A percentile compares a stretch with the other conserved stretches of the same genome.
These are phyloP conservation scores for Colletotrichum brevisporum DNA, from an alignment of 2,329 filamentous ascomycete species.

Conservation along the genomic window DNA sequence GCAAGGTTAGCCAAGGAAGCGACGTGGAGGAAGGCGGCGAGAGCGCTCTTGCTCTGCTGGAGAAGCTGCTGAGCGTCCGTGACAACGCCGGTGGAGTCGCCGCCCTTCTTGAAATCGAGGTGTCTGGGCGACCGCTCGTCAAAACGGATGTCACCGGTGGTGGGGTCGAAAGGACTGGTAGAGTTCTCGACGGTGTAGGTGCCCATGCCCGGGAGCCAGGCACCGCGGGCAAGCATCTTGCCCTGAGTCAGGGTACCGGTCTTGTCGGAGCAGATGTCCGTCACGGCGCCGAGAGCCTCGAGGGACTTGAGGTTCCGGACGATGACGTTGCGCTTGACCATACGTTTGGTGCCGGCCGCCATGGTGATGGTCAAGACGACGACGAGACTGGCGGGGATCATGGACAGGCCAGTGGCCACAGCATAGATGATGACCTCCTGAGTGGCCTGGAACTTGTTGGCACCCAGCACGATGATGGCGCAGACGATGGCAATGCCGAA, in stretches of 20 bases:
- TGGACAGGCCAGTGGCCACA: conserved; percentile 70
- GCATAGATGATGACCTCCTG: conserved; percentile 75
- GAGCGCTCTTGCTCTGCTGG: conserved; percentile 46
- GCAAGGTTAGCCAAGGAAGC: conserved; percentile 72
- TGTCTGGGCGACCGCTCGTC: conserved; percentile 38
- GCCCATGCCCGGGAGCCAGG: conserved; percentile 41
- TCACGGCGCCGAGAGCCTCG: conserved; percentile 60
- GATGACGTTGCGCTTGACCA: conserved; percentile 65
- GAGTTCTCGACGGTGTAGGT: conserved; percentile 47
- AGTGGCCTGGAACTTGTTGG: conserved; percentile 66
- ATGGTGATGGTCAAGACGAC: conserved; percentile 78
- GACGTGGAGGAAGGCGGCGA: conserved; percentile 67
- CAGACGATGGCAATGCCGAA: conserved; percentile 75
- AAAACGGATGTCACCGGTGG: conserved; percentile 57
- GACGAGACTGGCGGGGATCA: conserved; percentile 75
- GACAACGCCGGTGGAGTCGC: conserved; percentile 33
- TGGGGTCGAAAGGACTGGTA: conserved; percentile 64
- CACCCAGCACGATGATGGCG: conserved; percentile 74
- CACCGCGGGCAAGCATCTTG: conserved; percentile 37
- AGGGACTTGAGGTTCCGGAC: conserved; percentile 65
- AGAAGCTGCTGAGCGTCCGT: conserved; percentile 40
- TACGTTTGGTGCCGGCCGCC: conserved; percentile 68
- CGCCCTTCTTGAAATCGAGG: conserved; percentile 30
- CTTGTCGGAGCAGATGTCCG: conserved; percentile 56
- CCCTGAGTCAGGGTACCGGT: conserved; percentile 40